Conservation (phyloP, 2,329 filamentous ascomycete genomes). For the Chaetomiaceae sp. region DNA sequence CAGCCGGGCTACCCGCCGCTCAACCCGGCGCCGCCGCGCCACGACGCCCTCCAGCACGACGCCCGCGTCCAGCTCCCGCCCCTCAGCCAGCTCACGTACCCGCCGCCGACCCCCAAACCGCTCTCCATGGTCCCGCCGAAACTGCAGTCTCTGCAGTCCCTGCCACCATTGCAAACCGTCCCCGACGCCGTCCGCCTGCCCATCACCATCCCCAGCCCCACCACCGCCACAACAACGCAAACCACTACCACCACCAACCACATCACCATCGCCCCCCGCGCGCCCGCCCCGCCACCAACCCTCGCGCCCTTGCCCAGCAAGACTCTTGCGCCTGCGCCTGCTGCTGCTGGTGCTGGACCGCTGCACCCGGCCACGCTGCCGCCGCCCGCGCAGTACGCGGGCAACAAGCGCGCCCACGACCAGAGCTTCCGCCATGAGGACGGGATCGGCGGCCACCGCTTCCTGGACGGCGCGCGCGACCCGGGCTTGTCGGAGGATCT, state of each 20-base stretch:
- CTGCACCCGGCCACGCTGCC: conserved; percentile 13
- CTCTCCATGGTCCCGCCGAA: conserved; percentile 5
- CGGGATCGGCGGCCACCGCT: conserved; percentile 3
- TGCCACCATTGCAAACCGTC: conserved; percentile 14
- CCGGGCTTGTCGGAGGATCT: conserved; percentile 12
- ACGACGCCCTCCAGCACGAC: conserved; percentile 18
- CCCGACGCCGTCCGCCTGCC: conserved; percentile 8
- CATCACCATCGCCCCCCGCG: too few relatives aligned
- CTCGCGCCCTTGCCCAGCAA: too few relatives aligned
- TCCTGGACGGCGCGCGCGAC: conserved; percentile 22
- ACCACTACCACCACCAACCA: too few relatives aligned
- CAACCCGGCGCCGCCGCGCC: conserved; percentile 24
- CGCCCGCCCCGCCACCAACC: too few relatives aligned
- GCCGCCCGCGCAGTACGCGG: conserved; percentile 17
- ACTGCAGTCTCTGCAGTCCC: conserved; percentile 13
- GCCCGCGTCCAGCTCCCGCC: conserved; percentile 20
- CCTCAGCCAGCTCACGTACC: conserved; percentile 3
- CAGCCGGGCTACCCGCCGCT: conserved; percentile 25
- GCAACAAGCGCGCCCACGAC: conserved; percentile 22
- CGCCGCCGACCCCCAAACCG: conserved; percentile 11
- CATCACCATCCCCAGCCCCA: conserved; percentile 18
- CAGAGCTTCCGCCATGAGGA: conserved; percentile 19
- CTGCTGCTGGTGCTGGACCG: background rate
- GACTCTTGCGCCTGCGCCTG: too few relatives aligned
- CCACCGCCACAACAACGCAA: background rate